Percentiles rank a stretch among this genome's conserved stretches.
Conservation (phyloP, 768 basidiomycete genomes). For the Leccinum disarticulatum region DNA sequence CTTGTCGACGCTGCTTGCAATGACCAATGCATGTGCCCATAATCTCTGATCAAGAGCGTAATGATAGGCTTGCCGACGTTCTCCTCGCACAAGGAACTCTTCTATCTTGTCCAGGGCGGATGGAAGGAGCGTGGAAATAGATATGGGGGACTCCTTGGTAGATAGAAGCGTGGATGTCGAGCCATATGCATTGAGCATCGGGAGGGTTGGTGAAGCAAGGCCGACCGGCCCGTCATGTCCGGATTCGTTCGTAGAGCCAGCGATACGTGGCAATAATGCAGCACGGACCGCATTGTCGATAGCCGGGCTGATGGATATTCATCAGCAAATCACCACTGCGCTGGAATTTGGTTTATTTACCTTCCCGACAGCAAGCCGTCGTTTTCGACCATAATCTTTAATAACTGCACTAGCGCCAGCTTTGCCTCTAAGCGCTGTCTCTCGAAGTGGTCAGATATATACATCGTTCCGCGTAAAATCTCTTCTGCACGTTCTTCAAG, state of each 20-base stretch:
- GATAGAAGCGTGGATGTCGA: slow-evolving; percentile 18
- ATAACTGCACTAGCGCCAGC: slow-evolving; percentile 66
- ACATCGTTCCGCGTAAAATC: slow-evolving; percentile 72
- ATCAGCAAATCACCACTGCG: slow-evolving; percentile 16
- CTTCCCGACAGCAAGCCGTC: slow-evolving; percentile 86
- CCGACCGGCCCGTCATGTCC: slow-evolving; percentile 21
- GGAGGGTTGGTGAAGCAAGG: slow-evolving; percentile 31
- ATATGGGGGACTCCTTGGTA: slow-evolving; percentile 51
- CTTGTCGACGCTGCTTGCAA: slow-evolving; percentile 89
- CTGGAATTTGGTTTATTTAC: slow-evolving; percentile 41
- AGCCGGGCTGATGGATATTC: slow-evolving; percentile 44
- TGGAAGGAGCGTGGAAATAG: slow-evolving; percentile 56
- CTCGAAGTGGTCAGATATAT: slow-evolving; percentile 55
- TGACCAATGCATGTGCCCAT: slow-evolving; percentile 96
- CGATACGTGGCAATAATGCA: slow-evolving; percentile 65
- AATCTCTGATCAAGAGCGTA: slow-evolving; percentile 86
- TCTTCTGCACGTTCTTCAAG: slow-evolving; percentile 75
- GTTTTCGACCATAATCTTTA: slow-evolving; percentile 82
- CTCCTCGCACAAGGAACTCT: slow-evolving; percentile 75
- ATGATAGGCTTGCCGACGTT: slow-evolving; percentile 82
- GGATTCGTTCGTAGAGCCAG: slow-evolving; percentile 25
- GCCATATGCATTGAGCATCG: slow-evolving; percentile 22
- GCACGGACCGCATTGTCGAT: slow-evolving; percentile 73
- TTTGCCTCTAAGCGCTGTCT: slow-evolving; percentile 71
- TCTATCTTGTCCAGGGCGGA: slow-evolving; percentile 77